phyloP scores from a whole-genome alignment of 148 eudicot species.

The Pouteria glomerata region DNA sequence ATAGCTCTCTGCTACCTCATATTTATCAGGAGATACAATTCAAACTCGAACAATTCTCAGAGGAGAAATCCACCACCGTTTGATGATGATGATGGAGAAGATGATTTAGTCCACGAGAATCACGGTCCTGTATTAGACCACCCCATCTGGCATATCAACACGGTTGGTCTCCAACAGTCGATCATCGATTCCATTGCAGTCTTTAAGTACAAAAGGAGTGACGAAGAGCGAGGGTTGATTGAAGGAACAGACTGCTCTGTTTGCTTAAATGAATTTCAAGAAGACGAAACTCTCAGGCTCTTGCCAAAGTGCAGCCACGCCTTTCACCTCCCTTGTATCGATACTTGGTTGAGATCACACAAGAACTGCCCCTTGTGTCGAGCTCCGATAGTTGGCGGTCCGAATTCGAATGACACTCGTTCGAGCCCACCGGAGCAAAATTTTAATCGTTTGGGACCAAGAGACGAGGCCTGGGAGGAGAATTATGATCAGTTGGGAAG shows the following conservation, averaged over 20 bases:
- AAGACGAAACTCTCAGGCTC: constrained; percentile 55
- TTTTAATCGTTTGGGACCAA: constrained; percentile 1
- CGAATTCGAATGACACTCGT: neutral
- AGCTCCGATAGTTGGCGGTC: constrained; percentile 36
- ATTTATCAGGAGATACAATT: constrained; percentile 18
- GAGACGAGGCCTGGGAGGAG: constrained; percentile 7
- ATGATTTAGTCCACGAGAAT: constrained; percentile 15
- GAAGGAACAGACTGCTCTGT: constrained; percentile 50
- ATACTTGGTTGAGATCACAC: constrained; percentile 62
- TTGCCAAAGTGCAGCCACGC: constrained; percentile 78
- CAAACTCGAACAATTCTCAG: constrained; percentile 1
- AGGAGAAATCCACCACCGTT: constrained; percentile 8
- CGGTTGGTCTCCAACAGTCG: constrained; percentile 45
- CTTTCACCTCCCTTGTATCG: constrained; percentile 54
- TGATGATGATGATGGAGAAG: neutral
- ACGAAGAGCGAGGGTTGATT: constrained; percentile 31
- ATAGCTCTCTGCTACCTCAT: constrained; percentile 31
- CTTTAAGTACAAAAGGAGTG: constrained; percentile 38
- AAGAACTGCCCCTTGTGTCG: constrained; percentile 67
- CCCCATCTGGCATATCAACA: constrained; percentile 57
- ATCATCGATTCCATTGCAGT: constrained; percentile 53
- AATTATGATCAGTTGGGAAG: neutral
- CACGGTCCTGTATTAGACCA: constrained; percentile 24
- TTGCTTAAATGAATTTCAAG: constrained; percentile 57
- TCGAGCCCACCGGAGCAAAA: neutral